Evolutionary conservation across 768 basidiomycete genomes (phyloP).

Genomic region (Suillus placidus): DNA sequence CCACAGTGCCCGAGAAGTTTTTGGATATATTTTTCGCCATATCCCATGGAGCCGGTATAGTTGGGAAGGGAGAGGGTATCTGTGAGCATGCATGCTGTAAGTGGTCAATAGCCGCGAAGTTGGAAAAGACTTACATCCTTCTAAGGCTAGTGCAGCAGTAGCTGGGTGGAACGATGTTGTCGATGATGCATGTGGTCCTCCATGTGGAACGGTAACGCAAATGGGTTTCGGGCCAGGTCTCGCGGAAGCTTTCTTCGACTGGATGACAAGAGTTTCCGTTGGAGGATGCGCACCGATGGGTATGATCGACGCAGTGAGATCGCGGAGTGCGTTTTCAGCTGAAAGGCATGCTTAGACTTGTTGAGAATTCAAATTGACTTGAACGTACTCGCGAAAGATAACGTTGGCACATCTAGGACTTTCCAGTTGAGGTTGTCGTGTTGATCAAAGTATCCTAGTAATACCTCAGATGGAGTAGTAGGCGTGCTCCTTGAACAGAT

Average conservation of each 20-base stretch:
- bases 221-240: slow-evolving; percentile 34
- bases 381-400: slow-evolving; percentile 45
- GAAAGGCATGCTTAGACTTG: background rate
- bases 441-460: slow-evolving; percentile 45
- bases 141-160: slow-evolving; percentile 50
- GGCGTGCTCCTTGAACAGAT: slow-evolving; percentile 55
- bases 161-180: slow-evolving; percentile 51
- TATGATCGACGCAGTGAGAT: slow-evolving; percentile 46
- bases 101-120: background rate
- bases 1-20: slow-evolving; percentile 62
- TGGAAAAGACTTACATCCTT: slow-evolving; percentile 55
- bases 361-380: background rate
- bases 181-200: slow-evolving; percentile 59
- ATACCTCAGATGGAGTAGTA: slow-evolving; percentile 47
- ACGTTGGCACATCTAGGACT: slow-evolving; percentile 45
- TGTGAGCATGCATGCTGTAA: slow-evolving; percentile 22
- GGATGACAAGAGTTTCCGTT: slow-evolving; percentile 56
- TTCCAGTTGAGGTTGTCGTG: slow-evolving; percentile 35
- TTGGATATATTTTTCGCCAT: slow-evolving; percentile 61
- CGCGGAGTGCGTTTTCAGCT: slow-evolving; percentile 48
- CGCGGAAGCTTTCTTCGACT: slow-evolving; percentile 24
- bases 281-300: slow-evolving; percentile 52
- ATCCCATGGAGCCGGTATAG: slow-evolving; percentile 71
- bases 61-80: slow-evolving; percentile 65
- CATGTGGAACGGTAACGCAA: slow-evolving; percentile 59